phyloP scores from a whole-genome alignment of 352 stramenopile species.

The Achlya hypogyna region DNA sequence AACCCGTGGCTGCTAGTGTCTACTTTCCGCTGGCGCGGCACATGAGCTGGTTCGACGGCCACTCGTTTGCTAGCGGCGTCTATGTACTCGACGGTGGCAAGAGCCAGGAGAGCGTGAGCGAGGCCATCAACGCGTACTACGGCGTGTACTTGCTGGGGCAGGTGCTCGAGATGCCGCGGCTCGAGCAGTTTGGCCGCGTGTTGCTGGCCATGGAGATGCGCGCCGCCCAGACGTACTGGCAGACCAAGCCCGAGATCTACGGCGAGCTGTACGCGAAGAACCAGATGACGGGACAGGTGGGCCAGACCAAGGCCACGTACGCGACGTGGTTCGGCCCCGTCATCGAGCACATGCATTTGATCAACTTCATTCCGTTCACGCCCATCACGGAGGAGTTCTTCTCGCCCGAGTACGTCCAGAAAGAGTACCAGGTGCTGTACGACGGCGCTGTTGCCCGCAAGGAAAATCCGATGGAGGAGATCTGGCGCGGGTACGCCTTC shows the following conservation, averaged over 20 bases:
- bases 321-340: conserved; percentile 82
- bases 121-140: conserved; percentile 97
- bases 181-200: conserved; percentile 86
- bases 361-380: conserved; percentile 90
- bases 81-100: conserved; percentile 94
- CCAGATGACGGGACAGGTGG: conserved; percentile 79
- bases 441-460: conserved; percentile 55
- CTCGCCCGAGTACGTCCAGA: conserved; percentile 46
- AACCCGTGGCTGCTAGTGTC: conserved; percentile 25
- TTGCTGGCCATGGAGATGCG: conserved; percentile 90
- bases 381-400: conserved; percentile 75
- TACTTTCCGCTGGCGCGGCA: conserved; percentile 90
- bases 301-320: conserved; percentile 70
- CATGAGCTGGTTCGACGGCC: conserved; percentile 96
- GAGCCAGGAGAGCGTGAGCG: conserved; percentile 93
- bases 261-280: conserved; percentile 62
- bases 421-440: conserved; percentile 73
- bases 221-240: conserved; percentile 94
- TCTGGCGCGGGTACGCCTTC: conserved; percentile 79
- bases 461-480: conserved; percentile 53
- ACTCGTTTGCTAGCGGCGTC: conserved; percentile 93
- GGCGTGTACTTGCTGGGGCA: conserved; percentile 89
- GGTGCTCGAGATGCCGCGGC: conserved; percentile 46
- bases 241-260: conserved; percentile 82
- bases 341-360: conserved; percentile 81